Evolutionary conservation across 306 rosid species (phyloP), one percentile per base, ranked within the genome.

Genomic region (Hippophae tibetana): DNA sequence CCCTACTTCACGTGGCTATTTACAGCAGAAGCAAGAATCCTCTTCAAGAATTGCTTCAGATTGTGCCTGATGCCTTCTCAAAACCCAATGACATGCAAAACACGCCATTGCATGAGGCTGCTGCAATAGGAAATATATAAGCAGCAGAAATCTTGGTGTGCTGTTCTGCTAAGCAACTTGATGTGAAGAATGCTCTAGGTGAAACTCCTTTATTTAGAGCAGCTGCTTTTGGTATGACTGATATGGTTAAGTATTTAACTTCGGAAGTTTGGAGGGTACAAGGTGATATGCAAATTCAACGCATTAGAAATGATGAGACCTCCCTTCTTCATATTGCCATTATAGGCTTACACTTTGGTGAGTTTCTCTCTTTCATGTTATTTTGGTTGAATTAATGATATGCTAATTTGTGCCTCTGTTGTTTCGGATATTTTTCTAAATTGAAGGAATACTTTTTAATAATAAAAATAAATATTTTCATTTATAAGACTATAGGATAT

Each of bases 181-280:
- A 12, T 23, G 11, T 3, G 5, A 18, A 2, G 9, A 74, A 74
- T 11, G 3, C 25, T 3, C 3, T 6, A 0, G 74, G 59, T 0
- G 74, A 74, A 59, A 74, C 70, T 47, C 74, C 78, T 26, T 13
- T 74, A n/a, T 74, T 52, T 25, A 43, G 27, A 7, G 67, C 79
- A 0, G 74, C 67, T 9, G 40, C 66, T 5, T 59, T 18, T 31
- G 74, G 71, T 12, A 5, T 8, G 25, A 38, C 55, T n/a, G 0
- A 59, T 0, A 42, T 59, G 42, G 54, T 74, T 1, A 0, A 64
- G 1, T 5, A 10, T 49, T 27, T 64, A 0, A 8, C 7, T 11
- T 0, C 6, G 9, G 9, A 1, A 8, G 52, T 14, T 43, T 3
- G 2, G 47, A 31, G 38, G 38, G 38, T 31, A 31, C 38, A 31